Conservation (phyloP, 257 asterid genomes). For the Plantago elongata region DNA sequence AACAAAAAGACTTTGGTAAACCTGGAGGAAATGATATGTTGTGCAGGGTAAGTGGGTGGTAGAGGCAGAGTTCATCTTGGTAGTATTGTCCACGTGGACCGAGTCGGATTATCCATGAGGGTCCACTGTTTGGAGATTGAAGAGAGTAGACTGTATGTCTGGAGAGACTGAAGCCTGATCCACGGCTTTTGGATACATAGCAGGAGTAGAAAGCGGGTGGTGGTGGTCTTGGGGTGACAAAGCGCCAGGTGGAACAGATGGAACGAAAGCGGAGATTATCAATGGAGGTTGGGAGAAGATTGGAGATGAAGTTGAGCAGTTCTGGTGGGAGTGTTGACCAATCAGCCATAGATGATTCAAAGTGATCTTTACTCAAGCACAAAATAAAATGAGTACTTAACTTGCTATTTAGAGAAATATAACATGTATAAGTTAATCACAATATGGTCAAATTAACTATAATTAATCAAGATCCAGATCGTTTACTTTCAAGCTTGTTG, state of each 20-base stretch:
- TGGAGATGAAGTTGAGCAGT: no score
- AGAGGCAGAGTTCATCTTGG: constrained; percentile 41
- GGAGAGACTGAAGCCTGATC: constrained; percentile 77
- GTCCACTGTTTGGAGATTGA: constrained; percentile 24
- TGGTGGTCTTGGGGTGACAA: constrained; percentile 35
- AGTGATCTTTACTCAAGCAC: no score
- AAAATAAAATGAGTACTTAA: no score
- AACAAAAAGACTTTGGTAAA: constrained; percentile 54
- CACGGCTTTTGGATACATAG: constrained; percentile 37
- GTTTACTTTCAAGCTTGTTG: no score
- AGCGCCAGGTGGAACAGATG: constrained; percentile 79
- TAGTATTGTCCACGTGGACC: constrained; percentile 48
- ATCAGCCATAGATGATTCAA: no score
- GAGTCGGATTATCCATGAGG: constrained; percentile 60
- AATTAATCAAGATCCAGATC: no score
- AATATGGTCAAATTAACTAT: no score
- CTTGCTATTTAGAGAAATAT: no score
- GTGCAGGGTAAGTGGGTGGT: constrained; percentile 52
- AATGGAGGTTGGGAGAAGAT: no score
- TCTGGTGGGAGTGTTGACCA: no score
- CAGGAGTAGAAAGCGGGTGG: constrained; percentile 74
- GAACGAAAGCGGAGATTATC: constrained; percentile 59
- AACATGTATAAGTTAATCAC: no score
- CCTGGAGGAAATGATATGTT: constrained; percentile 43
- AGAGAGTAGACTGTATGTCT: constrained; percentile 52